Evolutionary conservation across 495 filamentous ascomycete genomes (phyloP), one percentile per base, ranked within the genome.

Genomic region (Lophiotrema nucula): DNA sequence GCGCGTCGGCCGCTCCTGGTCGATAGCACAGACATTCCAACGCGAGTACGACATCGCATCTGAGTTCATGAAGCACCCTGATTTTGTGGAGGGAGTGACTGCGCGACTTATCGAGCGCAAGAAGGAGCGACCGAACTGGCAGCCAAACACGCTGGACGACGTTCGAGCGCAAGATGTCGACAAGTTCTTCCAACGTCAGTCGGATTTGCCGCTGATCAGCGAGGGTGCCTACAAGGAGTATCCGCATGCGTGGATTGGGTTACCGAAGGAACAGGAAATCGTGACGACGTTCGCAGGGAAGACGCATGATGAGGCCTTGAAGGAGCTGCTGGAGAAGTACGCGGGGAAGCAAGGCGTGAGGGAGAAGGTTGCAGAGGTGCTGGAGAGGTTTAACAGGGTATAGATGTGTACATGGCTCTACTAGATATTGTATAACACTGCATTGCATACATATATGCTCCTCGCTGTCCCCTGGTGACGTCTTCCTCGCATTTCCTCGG

Each of bases 81-180:
- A 98, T 70, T 98, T 97, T 71, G 81, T 81, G 42, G 85, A 89
- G 70, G 93, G 93, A 35, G 92, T 97, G 39, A 82, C 81, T 49
- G 85, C 90, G 23, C 78, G 81, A 21, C 77, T 97, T 22, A 79
- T 92, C 26, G 50, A 63, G 60, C 76, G 79, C 27, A 88, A 89
- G 13, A 52, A 79, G 19, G 71, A 76, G 48, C 73, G 73, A 23
- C 81, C 88, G 2, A 70, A 73, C 37, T 97, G 91, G 90, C 66
- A 86, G 47, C 92, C 92, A 3, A 77, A 78, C 21, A 79, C 76
- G 4, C 76, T 96, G 10, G 76, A 81, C 21, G 84, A 84, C 28
- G 81, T 90, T 23, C 68, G 73, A 2, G 58, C 69, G 0, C 69
- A 78, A 46, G 66, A 77, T 8, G 76, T 90, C 21, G 73, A 81